Base-by-base conservation (phyloP, 768 basidiomycete genomes). In the Xerocomus spinulosus region DNA sequence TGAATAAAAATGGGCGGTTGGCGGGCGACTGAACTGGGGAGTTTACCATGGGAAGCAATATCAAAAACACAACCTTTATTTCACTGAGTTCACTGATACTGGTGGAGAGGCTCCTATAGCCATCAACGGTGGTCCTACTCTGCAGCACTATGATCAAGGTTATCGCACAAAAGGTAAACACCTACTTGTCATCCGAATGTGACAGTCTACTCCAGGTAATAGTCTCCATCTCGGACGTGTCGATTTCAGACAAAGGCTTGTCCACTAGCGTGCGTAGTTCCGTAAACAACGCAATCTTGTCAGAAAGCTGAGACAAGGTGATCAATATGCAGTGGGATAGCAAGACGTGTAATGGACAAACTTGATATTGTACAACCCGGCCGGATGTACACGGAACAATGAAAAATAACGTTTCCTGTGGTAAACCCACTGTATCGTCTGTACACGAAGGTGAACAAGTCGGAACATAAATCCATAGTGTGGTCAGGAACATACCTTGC, bases 311-410 rank as follows among this genome's bases (percentile, higher is more conserved):
- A 3, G 15, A n/a, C n/a, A n/a, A 9, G 23, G 41, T 30, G 3
- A n/a, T 50, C n/a, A 14, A 24, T 9, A 37, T 13, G 17, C 26
- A 34, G n/a, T n/a, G n/a, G 1, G 25, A 23, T 10, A 34, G 17
- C 0, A 25, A 44, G 14, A 26, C 10, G 15, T 12, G 37, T 39
- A 13, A 38, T 26, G 32, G 38, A 59, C 75, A 46, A 25, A 85
- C 88, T 70, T 87, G 85, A 56, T 85, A 83, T n/a, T 73, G 68
- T 12, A 81, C 79, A 0, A 91, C 86, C 8, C 80, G 73, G 0
- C 83, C 88, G 0, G 88, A 92, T 0, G 87, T 88, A 55, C 82
- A 85, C 0, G 87, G 85, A 26, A 85, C 74, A 2, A 84, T 82
- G 60, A 80, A 92, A 60, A 93, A 80, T 1, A 91, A 58, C 0